A percentile compares a stretch with the other conserved stretches of the same genome.
These are phyloP conservation scores for Plasmodium fragile DNA, from an alignment of 169 alveolate species.

Conservation along the genomic window DNA sequence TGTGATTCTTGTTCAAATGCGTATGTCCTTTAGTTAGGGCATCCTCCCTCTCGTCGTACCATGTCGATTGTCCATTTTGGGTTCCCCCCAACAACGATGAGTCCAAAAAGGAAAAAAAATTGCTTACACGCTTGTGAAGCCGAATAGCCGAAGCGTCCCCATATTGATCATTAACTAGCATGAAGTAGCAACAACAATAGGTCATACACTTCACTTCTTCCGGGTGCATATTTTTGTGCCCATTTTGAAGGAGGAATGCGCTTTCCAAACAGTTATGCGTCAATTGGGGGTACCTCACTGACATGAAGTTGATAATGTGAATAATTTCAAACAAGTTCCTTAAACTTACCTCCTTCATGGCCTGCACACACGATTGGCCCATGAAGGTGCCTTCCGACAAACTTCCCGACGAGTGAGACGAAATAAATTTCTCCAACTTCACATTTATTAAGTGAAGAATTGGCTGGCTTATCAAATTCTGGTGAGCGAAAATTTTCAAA, in stretches of 20 bases:
- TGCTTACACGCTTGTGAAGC: neutral
- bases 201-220: conserved; percentile 24
- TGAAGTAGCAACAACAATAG: conserved; percentile 19
- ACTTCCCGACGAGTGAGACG: neutral
- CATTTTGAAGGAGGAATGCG: conserved; percentile 9
- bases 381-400: neutral
- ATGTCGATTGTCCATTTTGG: neutral
- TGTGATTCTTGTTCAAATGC: neutral
- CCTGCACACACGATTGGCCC: neutral
- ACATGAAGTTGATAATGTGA: conserved; percentile 12
- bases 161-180: conserved; percentile 30
- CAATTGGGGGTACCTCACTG: neutral
- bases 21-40: neutral
- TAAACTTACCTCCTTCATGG: neutral
- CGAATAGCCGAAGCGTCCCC: neutral
- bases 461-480: conserved; percentile 27
- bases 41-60: neutral
- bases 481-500: conserved; percentile 42
- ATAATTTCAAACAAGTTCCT: conserved; percentile 10
- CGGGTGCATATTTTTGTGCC: neutral
- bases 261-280: conserved; percentile 15
- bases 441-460: conserved; percentile 35
- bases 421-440: conserved; percentile 14
- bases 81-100: neutral
- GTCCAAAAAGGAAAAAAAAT: conserved; percentile 8